These are phyloP conservation scores for Poronia punctata DNA, from an alignment of 495 filamentous ascomycete genomes.

Conservation along the genomic window DNA sequence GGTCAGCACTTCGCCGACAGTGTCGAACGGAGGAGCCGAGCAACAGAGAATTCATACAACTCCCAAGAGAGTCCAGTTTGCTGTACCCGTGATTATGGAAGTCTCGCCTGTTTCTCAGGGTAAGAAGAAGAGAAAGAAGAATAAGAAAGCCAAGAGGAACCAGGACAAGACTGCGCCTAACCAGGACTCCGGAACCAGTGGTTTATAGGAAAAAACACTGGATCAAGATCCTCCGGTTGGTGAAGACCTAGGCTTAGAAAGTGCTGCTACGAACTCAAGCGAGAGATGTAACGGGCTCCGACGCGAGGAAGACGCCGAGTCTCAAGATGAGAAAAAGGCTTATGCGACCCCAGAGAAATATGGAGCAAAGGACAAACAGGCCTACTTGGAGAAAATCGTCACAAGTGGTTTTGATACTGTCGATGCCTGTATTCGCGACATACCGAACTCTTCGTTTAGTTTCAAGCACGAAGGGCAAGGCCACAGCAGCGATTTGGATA, in stretches of 20 bases:
- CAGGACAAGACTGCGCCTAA: background rate
- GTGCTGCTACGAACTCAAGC: background rate
- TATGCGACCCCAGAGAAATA: background rate
- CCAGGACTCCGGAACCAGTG: constrained; percentile 1
- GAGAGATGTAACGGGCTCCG: too few species aligned
- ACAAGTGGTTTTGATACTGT: constrained; percentile 2
- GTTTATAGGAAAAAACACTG: constrained; percentile 14
- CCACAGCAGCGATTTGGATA: background rate
- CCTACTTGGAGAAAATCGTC: constrained; percentile 10
- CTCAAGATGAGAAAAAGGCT: too few species aligned
- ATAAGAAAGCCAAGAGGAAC: background rate
- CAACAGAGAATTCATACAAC: background rate
- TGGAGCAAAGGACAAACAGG: background rate
- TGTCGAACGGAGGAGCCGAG: background rate
- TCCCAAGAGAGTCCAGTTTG: constrained; percentile 2
- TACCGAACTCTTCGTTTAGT: background rate
- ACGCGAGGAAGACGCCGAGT: background rate
- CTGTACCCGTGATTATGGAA: background rate
- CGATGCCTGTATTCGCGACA: constrained; percentile 4
- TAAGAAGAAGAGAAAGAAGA: background rate
- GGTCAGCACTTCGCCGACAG: too few species aligned
- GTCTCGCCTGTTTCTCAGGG: background rate
- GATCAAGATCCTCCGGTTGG: background rate
- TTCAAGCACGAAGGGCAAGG: background rate
- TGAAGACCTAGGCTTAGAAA: background rate